Conservation (phyloP, 306 rosid species). For the Mimosa pudica region DNA sequence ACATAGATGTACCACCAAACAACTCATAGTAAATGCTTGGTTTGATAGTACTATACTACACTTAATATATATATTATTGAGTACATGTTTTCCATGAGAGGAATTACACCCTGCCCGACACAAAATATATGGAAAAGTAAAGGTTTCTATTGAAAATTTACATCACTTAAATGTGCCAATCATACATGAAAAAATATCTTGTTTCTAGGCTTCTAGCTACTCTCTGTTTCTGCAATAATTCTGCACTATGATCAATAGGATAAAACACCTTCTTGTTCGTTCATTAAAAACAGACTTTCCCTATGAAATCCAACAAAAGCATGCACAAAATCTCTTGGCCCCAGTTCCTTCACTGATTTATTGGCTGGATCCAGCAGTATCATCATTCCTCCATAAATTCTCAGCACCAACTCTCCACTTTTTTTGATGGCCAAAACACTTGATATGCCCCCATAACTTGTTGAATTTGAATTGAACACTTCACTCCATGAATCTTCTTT, state of each 20-base stretch:
- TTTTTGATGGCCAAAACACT: neutral
- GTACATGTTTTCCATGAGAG: no score
- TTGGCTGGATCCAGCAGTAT: neutral
- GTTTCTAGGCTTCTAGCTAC: neutral
- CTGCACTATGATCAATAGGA: neutral
- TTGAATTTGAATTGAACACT: neutral
- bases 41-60: neutral
- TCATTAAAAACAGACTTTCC: neutral
- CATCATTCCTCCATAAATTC: neutral
- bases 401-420: slow-evolving; percentile 9
- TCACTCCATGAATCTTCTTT: neutral
- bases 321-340: neutral
- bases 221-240: neutral
- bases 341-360: neutral
- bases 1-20: neutral
- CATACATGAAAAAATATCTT: neutral
- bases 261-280: neutral
- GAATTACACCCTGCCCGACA: neutral
- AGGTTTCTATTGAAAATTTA: neutral
- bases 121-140: neutral
- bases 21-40: neutral
- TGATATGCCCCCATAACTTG: neutral
- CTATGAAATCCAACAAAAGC: neutral
- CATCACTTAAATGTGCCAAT: neutral
- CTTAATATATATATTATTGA: no score